Evolutionary conservation across 768 basidiomycete genomes (phyloP).

Genomic region (Russula griseocarnosa): DNA sequence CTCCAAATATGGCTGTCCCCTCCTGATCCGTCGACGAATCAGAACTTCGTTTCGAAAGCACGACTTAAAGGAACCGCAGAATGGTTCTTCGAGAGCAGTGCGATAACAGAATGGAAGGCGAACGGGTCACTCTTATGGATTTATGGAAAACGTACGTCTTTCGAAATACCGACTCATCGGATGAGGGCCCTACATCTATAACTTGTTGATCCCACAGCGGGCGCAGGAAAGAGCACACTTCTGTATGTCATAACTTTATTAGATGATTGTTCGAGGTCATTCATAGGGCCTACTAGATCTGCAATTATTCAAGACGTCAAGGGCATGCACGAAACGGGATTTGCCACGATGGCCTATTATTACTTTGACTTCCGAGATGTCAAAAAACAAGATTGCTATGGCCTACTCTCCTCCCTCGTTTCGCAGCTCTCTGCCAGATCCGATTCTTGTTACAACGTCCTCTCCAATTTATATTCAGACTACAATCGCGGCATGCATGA

Average conservation of each 20-base stretch:
- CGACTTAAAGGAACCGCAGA: not conserved
- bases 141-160: constrained; percentile 6
- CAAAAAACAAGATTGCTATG: constrained; percentile 5
- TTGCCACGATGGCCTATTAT: constrained; percentile 12
- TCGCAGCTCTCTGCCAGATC: constrained; percentile 1
- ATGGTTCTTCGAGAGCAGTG: not conserved
- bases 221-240: constrained; percentile 10
- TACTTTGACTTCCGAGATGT: constrained; percentile 14
- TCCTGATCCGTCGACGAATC: not conserved
- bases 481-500: not conserved
- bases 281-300: not conserved
- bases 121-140: not conserved
- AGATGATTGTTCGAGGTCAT: too few species aligned
- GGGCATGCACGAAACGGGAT: not conserved
- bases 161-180: too few species aligned
- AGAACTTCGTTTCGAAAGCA: not conserved
- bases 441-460: not conserved
- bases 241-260: not conserved
- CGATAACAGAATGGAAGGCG: not conserved
- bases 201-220: not conserved
- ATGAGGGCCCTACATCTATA: not conserved
- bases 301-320: constrained; percentile 4
- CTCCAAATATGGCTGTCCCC: not conserved
- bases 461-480: not conserved
- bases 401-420: constrained; percentile 5